Base-by-base conservation (phyloP, 1,284 basidiomycete genomes). In the Trametes hirsuta region DNA sequence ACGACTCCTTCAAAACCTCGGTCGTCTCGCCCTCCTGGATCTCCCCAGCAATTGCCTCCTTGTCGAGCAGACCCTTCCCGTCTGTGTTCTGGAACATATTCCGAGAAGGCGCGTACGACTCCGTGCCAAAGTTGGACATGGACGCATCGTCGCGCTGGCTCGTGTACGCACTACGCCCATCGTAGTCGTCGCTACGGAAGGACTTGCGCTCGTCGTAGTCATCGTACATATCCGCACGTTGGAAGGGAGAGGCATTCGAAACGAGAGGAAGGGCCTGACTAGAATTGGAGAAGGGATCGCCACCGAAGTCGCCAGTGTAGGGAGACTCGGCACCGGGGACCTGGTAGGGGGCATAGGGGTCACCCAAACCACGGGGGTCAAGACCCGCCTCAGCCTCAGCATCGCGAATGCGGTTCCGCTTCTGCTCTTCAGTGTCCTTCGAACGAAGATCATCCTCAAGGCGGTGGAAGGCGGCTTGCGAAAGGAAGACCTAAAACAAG, bases 1-100 rank as follows among this genome's bases (percentile, higher is more conserved):
- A 84, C 4, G 84, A 86, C 72, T 94, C 93, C 72, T 90, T 91
- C 68, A 97, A 74, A 21, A 95, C 87, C 73, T 98, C 96, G 0
- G 88, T 85, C 6, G 91, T 93, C 77, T 98, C 94, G 48, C 88
- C 87, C 61, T 94, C 92, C 69, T 88, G 84, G 14, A 91, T 85
- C 67, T 93, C 93, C 2, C 90, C 88, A 4, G 91, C 85, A 1
- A 95, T 76, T 6, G 87, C 84, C 66, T 94, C 93, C 75, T 95
- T 94, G 64, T 94, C 89, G 36, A 83, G 77, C 34, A 89, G 72
- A n/a, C 83, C 88, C 66, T 86, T 84, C 71, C 87, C 88, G 66
- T 91, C 88, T 6, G 87, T 80, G 62, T 86, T 88, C 62, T 90
- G 87, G 82, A 98, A 98, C 94, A 98, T 97, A 69, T 97, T 97